Base-by-base conservation (phyloP, 2,329 filamentous ascomycete species). In the Colletotrichum simmondsii region DNA sequence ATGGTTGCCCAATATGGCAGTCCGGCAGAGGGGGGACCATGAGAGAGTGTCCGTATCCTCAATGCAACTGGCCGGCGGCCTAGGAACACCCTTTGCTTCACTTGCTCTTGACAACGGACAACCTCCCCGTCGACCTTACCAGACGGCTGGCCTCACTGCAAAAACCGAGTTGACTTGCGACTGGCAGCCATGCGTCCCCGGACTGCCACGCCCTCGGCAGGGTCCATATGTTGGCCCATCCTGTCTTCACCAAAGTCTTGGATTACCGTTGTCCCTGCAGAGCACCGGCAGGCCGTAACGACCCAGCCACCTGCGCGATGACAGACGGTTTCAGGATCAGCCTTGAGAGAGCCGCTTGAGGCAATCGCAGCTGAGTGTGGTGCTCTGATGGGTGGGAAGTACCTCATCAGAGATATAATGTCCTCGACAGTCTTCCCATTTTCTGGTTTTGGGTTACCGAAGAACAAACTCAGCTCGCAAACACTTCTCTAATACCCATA, bases 291-390 rank as follows among this genome's bases (percentile, higher is more conserved):
- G 56, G 32, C 30, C 49, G 53, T 58, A 59, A 70, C 46, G 56
- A 65, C 54, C 65, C 46, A 72, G 70, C 56, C 70, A 70, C 56
- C 46, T 70, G 70, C 60, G 65, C 60, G 70, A 65, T 70, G 66
- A 56, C 35, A 65, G 35, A 22, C 22, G 52, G 66, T 70, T 72
- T 72, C 66, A 70, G 65, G 60, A 57, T 37, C 46, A 56, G 60
- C 46, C 56, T 46, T 28, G 46, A 52, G 32, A 28, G 54, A 61
- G 26, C 32, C 19, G 42, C 28, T 61, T 28, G 32, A 24, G 54
- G 32, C 28, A 49, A 53, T 32, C 28, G 56, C 59, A 58, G 53
- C 35, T 24, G 42, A 49, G 4, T 22, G 16, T 65, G 49, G 4
- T 30, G 14, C 49, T 53, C 56, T 7, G 35, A 58, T 56, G 42